Percentiles rank a stretch among this genome's conserved stretches.
Conservation (phyloP, 208 protist species). For the Acanthamoeba triangularis region DNA sequence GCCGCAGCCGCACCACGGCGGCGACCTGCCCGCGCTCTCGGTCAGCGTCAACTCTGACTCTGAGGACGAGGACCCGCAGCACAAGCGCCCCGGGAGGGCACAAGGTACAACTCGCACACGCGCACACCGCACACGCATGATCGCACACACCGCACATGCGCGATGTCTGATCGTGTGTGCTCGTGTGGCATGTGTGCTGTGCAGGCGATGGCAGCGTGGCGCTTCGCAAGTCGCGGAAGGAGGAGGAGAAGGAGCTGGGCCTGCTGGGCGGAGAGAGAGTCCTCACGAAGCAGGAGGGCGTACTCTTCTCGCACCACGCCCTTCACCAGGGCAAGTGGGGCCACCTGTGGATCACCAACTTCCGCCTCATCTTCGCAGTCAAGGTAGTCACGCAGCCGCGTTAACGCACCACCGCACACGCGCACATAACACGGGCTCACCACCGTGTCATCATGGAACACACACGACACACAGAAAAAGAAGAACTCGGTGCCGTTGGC, state of each 20-base stretch:
- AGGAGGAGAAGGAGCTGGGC: slow-evolving; percentile 59
- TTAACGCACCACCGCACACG: no score
- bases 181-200: background rate
- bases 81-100: no score
- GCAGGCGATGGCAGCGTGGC: slow-evolving; percentile 25
- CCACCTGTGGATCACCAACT: slow-evolving; percentile 61
- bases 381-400: background rate
- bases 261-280: slow-evolving; percentile 51
- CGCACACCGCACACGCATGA: background rate
- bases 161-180: background rate
- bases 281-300: background rate
- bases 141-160: no score
- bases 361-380: slow-evolving; percentile 38
- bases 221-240: slow-evolving; percentile 36
- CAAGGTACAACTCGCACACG: no score
- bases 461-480: background rate
- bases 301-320: slow-evolving; percentile 43
- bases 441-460: background rate
- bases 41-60: slow-evolving; percentile 27
- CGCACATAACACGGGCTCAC: background rate
- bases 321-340: slow-evolving; percentile 36
- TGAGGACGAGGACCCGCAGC: background rate
- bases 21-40: background rate
- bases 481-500: slow-evolving; percentile 40
- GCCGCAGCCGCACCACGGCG: background rate